These are phyloP conservation scores for Endogone sp. DNA, from an alignment of 192 early-diverging fungal species.

Conservation along the genomic window DNA sequence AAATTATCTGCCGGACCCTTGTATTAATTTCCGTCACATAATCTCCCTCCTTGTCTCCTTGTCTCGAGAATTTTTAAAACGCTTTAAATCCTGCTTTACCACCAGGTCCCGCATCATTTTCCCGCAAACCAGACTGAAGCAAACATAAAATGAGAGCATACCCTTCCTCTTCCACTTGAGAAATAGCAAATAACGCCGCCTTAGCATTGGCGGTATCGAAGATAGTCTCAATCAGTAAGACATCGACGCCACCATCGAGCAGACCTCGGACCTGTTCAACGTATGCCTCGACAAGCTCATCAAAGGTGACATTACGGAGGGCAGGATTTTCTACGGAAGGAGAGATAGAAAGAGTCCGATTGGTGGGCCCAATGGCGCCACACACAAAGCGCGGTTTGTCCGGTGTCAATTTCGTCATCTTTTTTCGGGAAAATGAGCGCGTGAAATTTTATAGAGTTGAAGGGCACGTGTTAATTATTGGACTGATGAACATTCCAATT, in stretches of 20 bases:
- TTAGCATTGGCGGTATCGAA: constrained; percentile 98
- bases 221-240: constrained; percentile 93
- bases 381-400: constrained; percentile 88
- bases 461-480: too few relatives aligned
- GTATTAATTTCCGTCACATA: too few relatives aligned
- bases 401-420: constrained; percentile 67
- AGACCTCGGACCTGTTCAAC: constrained; percentile 86
- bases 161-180: constrained; percentile 77
- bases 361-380: constrained; percentile 88
- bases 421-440: too few relatives aligned
- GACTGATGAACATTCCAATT: too few relatives aligned
- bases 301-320: constrained; percentile 92
- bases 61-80: too few relatives aligned
- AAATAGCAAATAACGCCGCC: constrained; percentile 91
- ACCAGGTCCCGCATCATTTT: too few relatives aligned
- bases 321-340: constrained; percentile 96
- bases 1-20: too few relatives aligned
- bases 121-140: too few relatives aligned
- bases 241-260: constrained; percentile 91
- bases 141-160: constrained; percentile 34
- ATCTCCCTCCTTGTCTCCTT: too few relatives aligned
- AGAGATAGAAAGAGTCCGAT: constrained; percentile 94
- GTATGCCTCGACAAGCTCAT: constrained; percentile 90
- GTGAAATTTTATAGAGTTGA: too few relatives aligned
- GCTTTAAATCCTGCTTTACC: too few relatives aligned